phyloP scores from a whole-genome alignment of 352 stramenopile genomes.

The Hyaloperonospora brassicae region DNA sequence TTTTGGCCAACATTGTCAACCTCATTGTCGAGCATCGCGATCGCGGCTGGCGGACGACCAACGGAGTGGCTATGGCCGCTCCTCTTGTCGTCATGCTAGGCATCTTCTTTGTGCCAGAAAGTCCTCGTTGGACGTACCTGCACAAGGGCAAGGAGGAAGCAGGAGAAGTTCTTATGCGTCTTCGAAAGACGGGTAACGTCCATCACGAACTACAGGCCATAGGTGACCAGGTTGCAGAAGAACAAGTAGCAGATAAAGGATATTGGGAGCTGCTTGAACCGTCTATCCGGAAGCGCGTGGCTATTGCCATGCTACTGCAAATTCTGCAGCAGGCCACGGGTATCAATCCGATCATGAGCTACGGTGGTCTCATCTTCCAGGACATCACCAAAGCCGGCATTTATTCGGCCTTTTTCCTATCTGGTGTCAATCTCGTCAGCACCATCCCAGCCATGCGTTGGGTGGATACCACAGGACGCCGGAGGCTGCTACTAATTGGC shows the following conservation, averaged over 20 bases:
- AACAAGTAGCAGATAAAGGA: constrained; percentile 13
- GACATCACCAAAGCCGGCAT: constrained; percentile 28
- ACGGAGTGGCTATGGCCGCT: constrained; percentile 25
- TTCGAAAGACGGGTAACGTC: constrained; percentile 23
- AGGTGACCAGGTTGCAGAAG: constrained; percentile 25
- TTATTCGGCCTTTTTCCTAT: constrained; percentile 12
- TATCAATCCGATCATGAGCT: constrained; percentile 34
- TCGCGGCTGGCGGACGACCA: constrained; percentile 32
- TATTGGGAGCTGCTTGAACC: constrained; percentile 25
- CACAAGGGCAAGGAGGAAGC: constrained; percentile 39
- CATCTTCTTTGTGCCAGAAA: constrained; percentile 42
- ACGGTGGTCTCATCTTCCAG: constrained; percentile 24
- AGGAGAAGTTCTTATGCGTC: constrained; percentile 23
- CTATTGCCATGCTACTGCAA: constrained; percentile 30
- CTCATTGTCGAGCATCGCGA: constrained; percentile 22
- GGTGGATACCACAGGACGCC: constrained; percentile 7
- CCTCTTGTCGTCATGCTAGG: constrained; percentile 30
- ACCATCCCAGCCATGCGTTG: constrained; percentile 9
- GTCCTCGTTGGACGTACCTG: constrained; percentile 40
- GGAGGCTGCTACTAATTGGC: constrained; percentile 5
- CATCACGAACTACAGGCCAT: constrained; percentile 25
- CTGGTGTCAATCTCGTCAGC: constrained; percentile 10
- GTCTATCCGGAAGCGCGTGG: constrained; percentile 22
- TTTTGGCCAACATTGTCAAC: constrained; percentile 31
- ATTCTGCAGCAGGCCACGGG: constrained; percentile 32